Evolutionary conservation across 2,329 filamentous ascomycete species (phyloP).

Genomic region (Fusarium sp.): DNA sequence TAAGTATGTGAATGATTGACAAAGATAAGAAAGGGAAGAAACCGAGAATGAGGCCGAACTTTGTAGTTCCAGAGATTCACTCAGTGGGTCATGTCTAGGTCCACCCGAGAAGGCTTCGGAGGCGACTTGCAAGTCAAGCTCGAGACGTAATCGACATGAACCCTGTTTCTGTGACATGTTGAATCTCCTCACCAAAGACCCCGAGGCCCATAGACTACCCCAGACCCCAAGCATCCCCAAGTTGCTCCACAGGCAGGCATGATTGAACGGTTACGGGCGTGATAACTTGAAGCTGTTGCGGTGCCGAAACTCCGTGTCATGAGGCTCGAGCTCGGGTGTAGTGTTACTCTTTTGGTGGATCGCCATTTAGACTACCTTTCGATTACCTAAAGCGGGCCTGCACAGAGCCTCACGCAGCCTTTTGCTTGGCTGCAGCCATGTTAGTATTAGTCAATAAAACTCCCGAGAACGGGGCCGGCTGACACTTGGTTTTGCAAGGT

Average conservation of each 20-base stretch:
- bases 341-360: conserved; percentile 20
- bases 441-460: conserved; percentile 45
- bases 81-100: conserved; percentile 29
- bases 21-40: conserved; percentile 26
- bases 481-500: not conserved
- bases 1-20: not conserved
- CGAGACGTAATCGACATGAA: conserved; percentile 3
- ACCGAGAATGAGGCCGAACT: conserved; percentile 44
- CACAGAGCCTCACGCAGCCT: conserved; percentile 31
- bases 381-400: conserved; percentile 40
- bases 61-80: conserved; percentile 9
- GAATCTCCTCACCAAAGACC: conserved; percentile 32
- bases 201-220: conserved; percentile 27
- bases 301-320: conserved; percentile 42
- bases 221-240: conserved; percentile 37
- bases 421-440: conserved; percentile 41
- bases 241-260: conserved; percentile 1
- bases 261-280: not conserved
- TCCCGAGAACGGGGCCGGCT: conserved; percentile 18
- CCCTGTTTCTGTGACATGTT: conserved; percentile 33
- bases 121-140: conserved; percentile 7
- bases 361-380: conserved; percentile 25
- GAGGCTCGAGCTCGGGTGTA: conserved; percentile 32
- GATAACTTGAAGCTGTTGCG: conserved; percentile 3
- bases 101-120: conserved; percentile 17